phyloP scores from a whole-genome alignment of 116 monocot species.

The Trichopus zeylanicus region DNA sequence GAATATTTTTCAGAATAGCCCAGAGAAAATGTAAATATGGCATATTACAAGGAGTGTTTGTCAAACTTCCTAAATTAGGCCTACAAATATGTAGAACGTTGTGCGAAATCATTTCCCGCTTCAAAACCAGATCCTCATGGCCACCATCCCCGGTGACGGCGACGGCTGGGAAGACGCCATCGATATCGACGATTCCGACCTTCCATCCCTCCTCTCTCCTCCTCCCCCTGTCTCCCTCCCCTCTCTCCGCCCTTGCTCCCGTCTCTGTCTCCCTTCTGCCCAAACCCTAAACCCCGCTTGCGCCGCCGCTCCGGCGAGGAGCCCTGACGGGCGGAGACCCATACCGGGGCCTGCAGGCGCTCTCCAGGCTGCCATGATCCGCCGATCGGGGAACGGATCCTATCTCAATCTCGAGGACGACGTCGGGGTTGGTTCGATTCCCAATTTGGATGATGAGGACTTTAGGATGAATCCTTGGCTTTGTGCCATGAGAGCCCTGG shows the following conservation, averaged over 20 bases:
- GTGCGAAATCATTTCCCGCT: no score
- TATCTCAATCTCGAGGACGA: background rate
- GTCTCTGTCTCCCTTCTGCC: background rate
- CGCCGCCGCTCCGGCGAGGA: slow-evolving; percentile 1
- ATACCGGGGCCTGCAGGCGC: slow-evolving; percentile 76
- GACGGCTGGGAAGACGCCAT: slow-evolving; percentile 6
- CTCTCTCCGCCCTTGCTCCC: slow-evolving; percentile 19
- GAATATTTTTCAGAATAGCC: no score
- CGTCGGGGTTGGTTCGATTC: background rate
- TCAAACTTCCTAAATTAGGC: no score
- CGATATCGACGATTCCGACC: slow-evolving; percentile 34
- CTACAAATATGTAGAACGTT: no score
- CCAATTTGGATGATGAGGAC: slow-evolving; percentile 36
- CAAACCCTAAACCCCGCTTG: background rate
- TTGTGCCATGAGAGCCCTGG: slow-evolving; percentile 47
- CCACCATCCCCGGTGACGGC: background rate
- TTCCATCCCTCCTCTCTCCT: slow-evolving; percentile 6
- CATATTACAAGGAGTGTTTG: no score
- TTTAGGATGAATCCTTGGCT: slow-evolving; percentile 68
- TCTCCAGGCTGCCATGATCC: slow-evolving; percentile 58
- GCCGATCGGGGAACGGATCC: slow-evolving; percentile 9
- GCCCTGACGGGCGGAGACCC: slow-evolving; percentile 1
- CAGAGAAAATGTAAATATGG: no score
- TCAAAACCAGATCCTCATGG: background rate
- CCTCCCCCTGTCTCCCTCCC: slow-evolving; percentile 3